A percentile compares a stretch with the other conserved stretches of the same genome.
These are phyloP conservation scores for Antarctomyces pellizariae DNA, from an alignment of 495 filamentous ascomycete species.

Conservation along the genomic window DNA sequence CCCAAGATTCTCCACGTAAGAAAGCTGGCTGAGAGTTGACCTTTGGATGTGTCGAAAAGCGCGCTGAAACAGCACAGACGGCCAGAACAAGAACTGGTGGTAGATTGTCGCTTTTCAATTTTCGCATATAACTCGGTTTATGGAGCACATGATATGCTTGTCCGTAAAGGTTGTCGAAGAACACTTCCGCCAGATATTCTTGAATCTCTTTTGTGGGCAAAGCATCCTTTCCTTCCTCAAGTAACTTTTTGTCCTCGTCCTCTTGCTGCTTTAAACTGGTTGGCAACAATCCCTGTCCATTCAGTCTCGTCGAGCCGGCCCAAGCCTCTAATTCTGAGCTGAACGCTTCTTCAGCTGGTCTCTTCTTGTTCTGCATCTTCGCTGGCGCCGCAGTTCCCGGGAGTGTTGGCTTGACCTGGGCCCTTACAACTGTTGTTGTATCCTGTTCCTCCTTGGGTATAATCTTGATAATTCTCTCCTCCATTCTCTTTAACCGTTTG, in stretches of 20 bases:
- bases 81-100: constrained; percentile 79
- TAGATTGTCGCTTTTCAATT: constrained; percentile 32
- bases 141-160: constrained; percentile 91
- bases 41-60: constrained; percentile 88
- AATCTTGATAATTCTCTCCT: constrained; percentile 90
- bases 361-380: constrained; percentile 42
- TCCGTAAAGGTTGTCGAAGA: constrained; percentile 90
- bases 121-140: constrained; percentile 88
- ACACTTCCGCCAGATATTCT: constrained; percentile 82
- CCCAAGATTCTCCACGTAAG: constrained; percentile 79
- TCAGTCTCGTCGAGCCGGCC: constrained; percentile 32
- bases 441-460: constrained; percentile 67
- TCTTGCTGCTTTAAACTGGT: constrained; percentile 37
- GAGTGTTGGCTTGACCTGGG: constrained; percentile 56
- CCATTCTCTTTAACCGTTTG: constrained; percentile 81
- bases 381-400: constrained; percentile 31
- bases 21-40: constrained; percentile 67
- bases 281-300: constrained; percentile 23
- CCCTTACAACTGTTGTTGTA: constrained; percentile 33
- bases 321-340: constrained; percentile 60
- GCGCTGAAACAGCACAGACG: constrained; percentile 77
- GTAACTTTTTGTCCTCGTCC: constrained; percentile 42
- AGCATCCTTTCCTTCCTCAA: constrained; percentile 62
- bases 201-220: constrained; percentile 77
- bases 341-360: constrained; percentile 76